Base-by-base conservation (phyloP, 1,284 basidiomycete genomes). In the Pseudozyma pruni region DNA sequence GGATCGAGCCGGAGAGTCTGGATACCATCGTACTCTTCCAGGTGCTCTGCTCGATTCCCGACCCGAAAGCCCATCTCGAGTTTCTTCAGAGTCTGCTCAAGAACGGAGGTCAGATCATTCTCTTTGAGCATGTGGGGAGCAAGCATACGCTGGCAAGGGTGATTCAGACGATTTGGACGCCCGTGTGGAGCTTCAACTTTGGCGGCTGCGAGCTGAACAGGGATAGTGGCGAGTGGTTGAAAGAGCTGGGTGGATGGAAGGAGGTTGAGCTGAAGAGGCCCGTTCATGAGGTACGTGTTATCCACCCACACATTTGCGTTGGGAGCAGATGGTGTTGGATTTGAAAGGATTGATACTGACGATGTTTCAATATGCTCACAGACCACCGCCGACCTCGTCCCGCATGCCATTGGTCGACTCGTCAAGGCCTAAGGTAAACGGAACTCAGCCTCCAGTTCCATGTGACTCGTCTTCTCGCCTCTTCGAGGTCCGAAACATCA, bases 11-110 rank as follows among this genome's bases (percentile, higher is more conserved):
- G 4, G 66, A 39, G 22, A 52, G 51, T 23, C 43, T 78, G 17
- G 77, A 79, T 45, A 76, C 75, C n/a, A 48, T 78, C 44, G 63
- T 77, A 0, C 52, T 77, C 23, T 72, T 78, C 22, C 75, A 79
- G 31, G 76, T 78, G 2, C 49, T 78, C 19, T 79, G 76, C 59
- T 72, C 67, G 8, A 61, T 79, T 17, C 57, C 62, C 2, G 39
- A 74, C 1, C 75, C 73, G 8, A 64, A 77, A 42, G 32, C 44
- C 3, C 75, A 76, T 34, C 53, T 79, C 14, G 40, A 54, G 2
- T 67, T 55, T 50, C 46, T 75, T 11, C 72, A 70, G 39, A 49
- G 51, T 17, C 57, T 74, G 4, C 47, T 78, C 25, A 71, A 73
- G 38, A 67, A 71, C 6, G 75, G 75, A 2, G 76, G 76, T 4